Base-by-base conservation (phyloP, 2,329 filamentous ascomycete species). In the Alternaria burnsii region DNA sequence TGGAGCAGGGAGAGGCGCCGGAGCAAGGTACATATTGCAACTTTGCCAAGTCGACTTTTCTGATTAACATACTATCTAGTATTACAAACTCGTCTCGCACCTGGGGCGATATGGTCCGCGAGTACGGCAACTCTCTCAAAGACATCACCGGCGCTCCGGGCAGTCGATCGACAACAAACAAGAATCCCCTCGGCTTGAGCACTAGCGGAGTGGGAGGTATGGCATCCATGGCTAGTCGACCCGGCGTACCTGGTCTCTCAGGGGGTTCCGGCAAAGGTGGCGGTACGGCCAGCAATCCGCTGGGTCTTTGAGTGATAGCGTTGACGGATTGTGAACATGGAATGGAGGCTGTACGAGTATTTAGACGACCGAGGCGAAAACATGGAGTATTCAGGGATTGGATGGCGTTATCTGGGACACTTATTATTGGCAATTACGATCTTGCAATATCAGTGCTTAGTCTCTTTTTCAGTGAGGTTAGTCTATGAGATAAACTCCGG, bases 51-150 rank as follows among this genome's bases (percentile, higher is more conserved):
- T 26, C 18, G 12, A 6, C 4, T 18, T 4, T n/a, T 11, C 1
- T 22, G 3, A 44, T 40, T 60, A n/a, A 61, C n/a, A 18, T 12
- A 1, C 26, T 1, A 34, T n/a, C n/a, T 61, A 82, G 81, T 40
- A 79, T 84, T 43, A 71, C 82, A 47, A 78, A 80, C 58, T 78
- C 80, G 4, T 80, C 81, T 3, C 78, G 81, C 42, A 70, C 71
- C 47, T 84, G 81, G 82, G 82, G 81, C 55, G 81, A 84, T 67
- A 75, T 79, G 46, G 79, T 84, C 3, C 79, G 82, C 42, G 81
- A 80, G 41, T 84, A 84, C 59, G 82, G 82, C 26, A 84, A 84
- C 69, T 77, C 78, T 32, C 80, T 84, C 71, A 84, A 84, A 64
- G 82, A 84, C 65, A 70, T 75, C 5, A 79, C 82, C 1, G 80